These are phyloP conservation scores for Trichoderma breve DNA, from an alignment of 2,329 filamentous ascomycete species.

Conservation along the genomic window DNA sequence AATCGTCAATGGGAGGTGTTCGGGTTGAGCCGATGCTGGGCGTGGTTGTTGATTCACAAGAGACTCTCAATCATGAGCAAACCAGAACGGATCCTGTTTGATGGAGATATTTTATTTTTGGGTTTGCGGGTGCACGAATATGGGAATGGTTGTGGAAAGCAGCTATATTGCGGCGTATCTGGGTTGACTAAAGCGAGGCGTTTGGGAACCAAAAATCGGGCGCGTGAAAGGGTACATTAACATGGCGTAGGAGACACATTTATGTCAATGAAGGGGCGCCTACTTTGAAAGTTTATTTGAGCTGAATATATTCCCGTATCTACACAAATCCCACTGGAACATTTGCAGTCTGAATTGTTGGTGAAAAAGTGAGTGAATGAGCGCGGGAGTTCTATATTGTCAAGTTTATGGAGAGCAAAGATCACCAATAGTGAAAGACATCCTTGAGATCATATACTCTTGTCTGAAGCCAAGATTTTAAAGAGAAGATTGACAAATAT, in stretches of 20 bases:
- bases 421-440: too few species aligned
- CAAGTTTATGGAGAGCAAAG: too few species aligned
- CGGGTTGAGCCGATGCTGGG: constrained; percentile 13
- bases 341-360: too few species aligned
- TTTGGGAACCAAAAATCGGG: constrained; percentile 1
- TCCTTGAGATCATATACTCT: too few species aligned
- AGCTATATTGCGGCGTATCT: not conserved
- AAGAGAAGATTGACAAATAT: too few species aligned
- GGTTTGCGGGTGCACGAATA: not conserved
- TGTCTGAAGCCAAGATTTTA: too few species aligned
- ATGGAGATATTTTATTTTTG: not conserved
- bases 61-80: not conserved
- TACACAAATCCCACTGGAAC: not conserved
- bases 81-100: not conserved
- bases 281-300: not conserved
- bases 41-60: constrained; percentile 1
- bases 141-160: not conserved
- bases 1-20: not conserved
- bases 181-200: constrained; percentile 3
- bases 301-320: not conserved
- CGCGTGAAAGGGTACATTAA: not conserved
- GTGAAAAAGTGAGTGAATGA: too few species aligned
- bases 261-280: not conserved
- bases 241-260: not conserved
- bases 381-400: too few species aligned